A percentile compares a stretch with the other conserved stretches of the same genome.
These are phyloP conservation scores for Hemileccinum impolitum DNA, from an alignment of 768 basidiomycete genomes.

Conservation along the genomic window DNA sequence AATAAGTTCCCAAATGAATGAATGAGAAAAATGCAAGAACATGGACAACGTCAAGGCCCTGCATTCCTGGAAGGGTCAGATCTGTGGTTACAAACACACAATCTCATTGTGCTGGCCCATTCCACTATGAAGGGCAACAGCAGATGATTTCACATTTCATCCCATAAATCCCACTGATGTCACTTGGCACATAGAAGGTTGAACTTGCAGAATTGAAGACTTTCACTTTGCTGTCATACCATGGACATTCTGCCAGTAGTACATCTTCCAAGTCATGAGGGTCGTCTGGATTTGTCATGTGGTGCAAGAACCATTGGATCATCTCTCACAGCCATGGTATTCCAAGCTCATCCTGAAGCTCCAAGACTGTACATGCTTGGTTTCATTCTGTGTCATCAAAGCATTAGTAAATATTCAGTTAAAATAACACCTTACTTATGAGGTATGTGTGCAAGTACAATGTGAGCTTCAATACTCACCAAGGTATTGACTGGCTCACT, in stretches of 20 bases:
- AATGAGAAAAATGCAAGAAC: constrained; percentile 25
- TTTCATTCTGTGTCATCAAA: too few relatives aligned
- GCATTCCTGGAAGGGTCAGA: constrained; percentile 12
- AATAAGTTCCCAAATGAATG: neutral
- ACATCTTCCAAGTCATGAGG: too few relatives aligned
- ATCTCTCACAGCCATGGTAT: too few relatives aligned
- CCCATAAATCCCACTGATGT: neutral
- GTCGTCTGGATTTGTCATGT: too few relatives aligned
- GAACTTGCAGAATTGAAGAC: neutral
- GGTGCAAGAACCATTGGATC: too few relatives aligned
- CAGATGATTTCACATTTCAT: neutral
- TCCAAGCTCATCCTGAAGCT: neutral
- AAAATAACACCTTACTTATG: neutral
- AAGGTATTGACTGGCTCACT: neutral
- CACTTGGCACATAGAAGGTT: neutral
- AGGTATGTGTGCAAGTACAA: neutral
- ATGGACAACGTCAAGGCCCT: constrained; percentile 14
- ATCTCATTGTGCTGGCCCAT: too few relatives aligned
- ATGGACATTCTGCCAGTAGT: too few relatives aligned
- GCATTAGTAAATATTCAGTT: too few relatives aligned
- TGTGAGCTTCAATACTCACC: neutral
- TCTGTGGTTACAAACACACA: constrained; percentile 22
- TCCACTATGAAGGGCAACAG: too few relatives aligned
- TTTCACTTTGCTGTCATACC: neutral
- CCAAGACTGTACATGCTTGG: neutral